Evolutionary conservation across 192 early-diverging fungal species (phyloP), one percentile per base, ranked within the genome.

Genomic region (Lobosporangium transversale): DNA sequence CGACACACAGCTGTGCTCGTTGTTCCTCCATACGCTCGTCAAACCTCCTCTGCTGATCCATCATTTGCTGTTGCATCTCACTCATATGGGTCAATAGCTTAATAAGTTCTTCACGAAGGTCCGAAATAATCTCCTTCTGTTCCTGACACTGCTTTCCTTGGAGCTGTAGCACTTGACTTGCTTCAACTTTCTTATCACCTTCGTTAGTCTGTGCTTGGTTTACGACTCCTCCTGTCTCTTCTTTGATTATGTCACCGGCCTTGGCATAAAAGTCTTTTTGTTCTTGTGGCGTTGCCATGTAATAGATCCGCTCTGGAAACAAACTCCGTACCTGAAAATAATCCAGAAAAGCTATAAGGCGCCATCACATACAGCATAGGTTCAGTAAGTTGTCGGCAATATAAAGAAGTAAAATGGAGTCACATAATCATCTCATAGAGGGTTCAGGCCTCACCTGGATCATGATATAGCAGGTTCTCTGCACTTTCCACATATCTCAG

Each of bases 241-340:
- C 57, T 1, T 29, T 29, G n/a, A 23, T n/a, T 3, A 3, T 21
- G 9, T 20, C n/a, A 3, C 20, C 21, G 6, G 21, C 54, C 33
- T 36, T 5, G 35, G 3, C 57, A 0, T 58, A n/a, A 29, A 58
- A 68, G 27, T 58, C 67, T 23, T 53, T 59, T 15, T 50, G 44
- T 20, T 69, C 27, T 27, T 52, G 58, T 0, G 33, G 37, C 15
- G 57, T 60, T 37, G 67, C 57, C 9, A 58, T 53, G 32, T 69
- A 69, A 27, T 60, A 69, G n/a, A 69, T 60, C 11, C 49, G 30
- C 12, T 33, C 30, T 1, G 67, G 67, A 27, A 69, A 69, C 30
- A 20, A 60, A 4, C 36, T 27, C 9, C 47, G 50, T 10, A 20
- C 15, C 12, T 69, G 29, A 17, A 56, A n/a, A 32, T 54, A 69